phyloP scores from a whole-genome alignment of 495 filamentous ascomycete genomes.

The Xylaria flabelliformis region DNA sequence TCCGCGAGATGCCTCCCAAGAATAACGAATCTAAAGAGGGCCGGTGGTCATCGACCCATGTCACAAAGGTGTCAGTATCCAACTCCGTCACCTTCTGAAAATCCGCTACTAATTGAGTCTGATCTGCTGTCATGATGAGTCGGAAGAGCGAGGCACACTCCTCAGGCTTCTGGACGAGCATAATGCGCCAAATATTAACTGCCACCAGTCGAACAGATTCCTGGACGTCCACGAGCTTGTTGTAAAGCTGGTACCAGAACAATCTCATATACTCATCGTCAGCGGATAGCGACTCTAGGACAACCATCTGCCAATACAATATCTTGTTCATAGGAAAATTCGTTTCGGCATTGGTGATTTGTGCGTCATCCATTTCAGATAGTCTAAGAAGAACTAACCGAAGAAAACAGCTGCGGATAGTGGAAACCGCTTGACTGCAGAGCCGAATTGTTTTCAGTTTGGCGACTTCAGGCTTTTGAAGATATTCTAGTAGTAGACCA shows the following conservation, averaged over 20 bases:
- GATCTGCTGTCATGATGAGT: slow-evolving; percentile 70
- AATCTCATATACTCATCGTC: slow-evolving; percentile 80
- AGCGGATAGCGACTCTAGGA: slow-evolving; percentile 75
- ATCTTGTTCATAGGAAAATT: slow-evolving; percentile 78
- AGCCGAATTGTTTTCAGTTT: slow-evolving; percentile 83
- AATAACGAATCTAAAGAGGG: slow-evolving; percentile 81
- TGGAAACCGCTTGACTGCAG: slow-evolving; percentile 78
- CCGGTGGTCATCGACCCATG: slow-evolving; percentile 87
- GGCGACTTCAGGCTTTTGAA: slow-evolving; percentile 84
- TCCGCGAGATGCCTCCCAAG: slow-evolving; percentile 74
- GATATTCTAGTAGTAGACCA: slow-evolving; percentile 83
- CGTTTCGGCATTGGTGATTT: slow-evolving; percentile 62
- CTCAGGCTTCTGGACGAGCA: slow-evolving; percentile 91
- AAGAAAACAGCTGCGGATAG: slow-evolving; percentile 76
- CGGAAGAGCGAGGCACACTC: slow-evolving; percentile 76
- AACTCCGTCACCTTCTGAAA: slow-evolving; percentile 85
- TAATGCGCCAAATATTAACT: slow-evolving; percentile 84
- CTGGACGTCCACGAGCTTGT: slow-evolving; percentile 71
- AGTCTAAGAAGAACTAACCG: slow-evolving; percentile 78
- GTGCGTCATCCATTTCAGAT: slow-evolving; percentile 76
- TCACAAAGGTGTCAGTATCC: slow-evolving; percentile 83
- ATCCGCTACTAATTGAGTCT: slow-evolving; percentile 72
- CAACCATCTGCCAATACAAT: slow-evolving; percentile 92
- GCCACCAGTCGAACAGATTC: slow-evolving; percentile 74
- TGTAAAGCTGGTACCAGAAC: slow-evolving; percentile 89